Conservation (phyloP, 2,329 filamentous ascomycete species). For the Penicillium crustosum region DNA sequence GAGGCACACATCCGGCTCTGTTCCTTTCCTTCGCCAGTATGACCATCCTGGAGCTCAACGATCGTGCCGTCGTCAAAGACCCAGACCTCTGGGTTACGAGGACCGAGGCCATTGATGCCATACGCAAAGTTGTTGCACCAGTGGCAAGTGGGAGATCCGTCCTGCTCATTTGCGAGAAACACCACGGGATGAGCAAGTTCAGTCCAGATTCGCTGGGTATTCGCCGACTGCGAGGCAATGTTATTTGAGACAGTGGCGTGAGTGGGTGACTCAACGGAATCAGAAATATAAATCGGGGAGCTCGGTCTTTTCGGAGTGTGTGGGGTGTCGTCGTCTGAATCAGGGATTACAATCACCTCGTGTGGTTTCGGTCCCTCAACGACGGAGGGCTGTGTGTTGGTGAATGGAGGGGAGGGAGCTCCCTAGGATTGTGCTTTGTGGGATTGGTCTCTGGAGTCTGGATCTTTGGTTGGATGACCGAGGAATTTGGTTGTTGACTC, state of each 20-base stretch:
- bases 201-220: slow-evolving; percentile 33
- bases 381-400: neutral
- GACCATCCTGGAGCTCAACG: slow-evolving; percentile 42
- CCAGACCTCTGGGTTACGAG: slow-evolving; percentile 35
- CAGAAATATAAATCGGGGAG: neutral
- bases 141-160: slow-evolving; percentile 33
- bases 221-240: neutral
- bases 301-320: neutral
- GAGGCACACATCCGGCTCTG: slow-evolving; percentile 40
- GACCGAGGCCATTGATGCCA: slow-evolving; percentile 42
- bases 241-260: neutral
- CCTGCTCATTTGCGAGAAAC: slow-evolving; percentile 34
- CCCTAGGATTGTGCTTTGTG: neutral
- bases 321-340: neutral
- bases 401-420: neutral
- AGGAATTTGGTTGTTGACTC: neutral
- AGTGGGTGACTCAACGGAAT: neutral
- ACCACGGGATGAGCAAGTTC: slow-evolving; percentile 42
- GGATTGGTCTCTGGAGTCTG: neutral
- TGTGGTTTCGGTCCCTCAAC: neutral
- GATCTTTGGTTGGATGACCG: neutral
- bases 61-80: slow-evolving; percentile 33
- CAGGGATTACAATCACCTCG: neutral
- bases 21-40: slow-evolving; percentile 32
- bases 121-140: slow-evolving; percentile 45